A percentile compares a stretch with the other conserved stretches of the same genome.
Conservation (phyloP, 306 rosid genomes). For the Citrullus colocynthis region DNA sequence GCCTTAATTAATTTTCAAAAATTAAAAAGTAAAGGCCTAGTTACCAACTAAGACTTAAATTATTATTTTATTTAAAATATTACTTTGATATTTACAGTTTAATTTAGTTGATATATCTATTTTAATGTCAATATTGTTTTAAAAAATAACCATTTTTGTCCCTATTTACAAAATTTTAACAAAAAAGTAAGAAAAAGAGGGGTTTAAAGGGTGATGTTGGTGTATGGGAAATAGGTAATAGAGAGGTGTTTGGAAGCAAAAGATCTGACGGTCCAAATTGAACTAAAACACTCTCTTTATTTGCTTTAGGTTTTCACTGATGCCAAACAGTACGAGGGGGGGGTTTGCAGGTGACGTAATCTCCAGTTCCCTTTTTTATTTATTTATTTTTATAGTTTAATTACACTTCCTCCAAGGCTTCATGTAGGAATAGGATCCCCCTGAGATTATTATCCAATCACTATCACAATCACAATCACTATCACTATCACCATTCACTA, state of each 20-base stretch:
- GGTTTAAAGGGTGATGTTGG: not conserved
- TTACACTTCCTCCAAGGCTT: not conserved
- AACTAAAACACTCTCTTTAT: no score
- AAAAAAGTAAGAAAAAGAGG: not conserved
- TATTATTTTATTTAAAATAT: no score
- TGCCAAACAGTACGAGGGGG: not conserved
- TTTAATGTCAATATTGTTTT: no score
- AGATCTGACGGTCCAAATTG: not conserved
- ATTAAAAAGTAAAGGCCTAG: no score
- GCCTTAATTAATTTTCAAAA: no score
- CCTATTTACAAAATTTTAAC: no score
- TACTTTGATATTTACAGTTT: no score
- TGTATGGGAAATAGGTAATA: conserved; percentile 22
- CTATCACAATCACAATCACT: not conserved
- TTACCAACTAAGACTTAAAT: no score
- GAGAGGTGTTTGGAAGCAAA: conserved; percentile 14
- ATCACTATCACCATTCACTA: not conserved
- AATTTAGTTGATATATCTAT: no score
- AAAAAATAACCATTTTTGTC: no score
- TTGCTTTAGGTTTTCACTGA: not conserved
- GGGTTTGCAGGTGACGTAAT: not conserved
- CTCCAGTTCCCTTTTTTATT: not conserved
- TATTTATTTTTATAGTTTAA: not conserved
- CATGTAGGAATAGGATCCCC: not conserved
- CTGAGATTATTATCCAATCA: not conserved